Conservation (phyloP, 441 rosid genomes). For the Viola pubescens region DNA sequence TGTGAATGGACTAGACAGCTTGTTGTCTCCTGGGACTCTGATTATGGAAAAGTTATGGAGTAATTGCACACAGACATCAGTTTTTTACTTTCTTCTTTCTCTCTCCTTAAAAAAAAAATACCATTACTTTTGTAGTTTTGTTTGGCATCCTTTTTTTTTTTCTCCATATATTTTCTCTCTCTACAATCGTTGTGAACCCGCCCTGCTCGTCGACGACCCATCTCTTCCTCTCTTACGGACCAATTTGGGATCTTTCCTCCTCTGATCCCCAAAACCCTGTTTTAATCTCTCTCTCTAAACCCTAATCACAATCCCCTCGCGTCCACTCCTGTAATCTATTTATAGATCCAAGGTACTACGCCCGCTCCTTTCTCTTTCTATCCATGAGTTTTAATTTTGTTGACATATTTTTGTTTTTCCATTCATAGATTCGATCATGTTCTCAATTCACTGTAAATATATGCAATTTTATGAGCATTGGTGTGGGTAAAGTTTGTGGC, state of each 20-base stretch:
- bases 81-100: not conserved
- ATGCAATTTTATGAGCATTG: too few relatives aligned
- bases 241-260: slow-evolving; percentile 1
- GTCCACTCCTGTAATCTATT: not conserved
- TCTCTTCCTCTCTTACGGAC: not conserved
- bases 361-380: not conserved
- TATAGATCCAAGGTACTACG: slow-evolving; percentile 14
- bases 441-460: not conserved
- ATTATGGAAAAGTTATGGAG: too few relatives aligned
- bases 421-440: slow-evolving; percentile 4
- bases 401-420: not conserved
- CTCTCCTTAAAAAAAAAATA: not conserved
- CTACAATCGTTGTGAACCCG: slow-evolving; percentile 2
- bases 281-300: not conserved
- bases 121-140: not conserved
- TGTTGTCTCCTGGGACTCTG: not conserved
- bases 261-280: slow-evolving; percentile 15
- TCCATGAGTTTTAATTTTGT: not conserved
- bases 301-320: slow-evolving; percentile 1
- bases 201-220: not conserved
- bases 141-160: not conserved
- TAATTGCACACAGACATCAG: too few relatives aligned
- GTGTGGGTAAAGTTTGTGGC: not conserved
- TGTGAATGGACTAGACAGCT: slow-evolving; percentile 9
- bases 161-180: not conserved